Evolutionary conservation across 2,329 filamentous ascomycete species (phyloP), one percentile per base, ranked within the genome.

Genomic region (Macrophomina tecta): DNA sequence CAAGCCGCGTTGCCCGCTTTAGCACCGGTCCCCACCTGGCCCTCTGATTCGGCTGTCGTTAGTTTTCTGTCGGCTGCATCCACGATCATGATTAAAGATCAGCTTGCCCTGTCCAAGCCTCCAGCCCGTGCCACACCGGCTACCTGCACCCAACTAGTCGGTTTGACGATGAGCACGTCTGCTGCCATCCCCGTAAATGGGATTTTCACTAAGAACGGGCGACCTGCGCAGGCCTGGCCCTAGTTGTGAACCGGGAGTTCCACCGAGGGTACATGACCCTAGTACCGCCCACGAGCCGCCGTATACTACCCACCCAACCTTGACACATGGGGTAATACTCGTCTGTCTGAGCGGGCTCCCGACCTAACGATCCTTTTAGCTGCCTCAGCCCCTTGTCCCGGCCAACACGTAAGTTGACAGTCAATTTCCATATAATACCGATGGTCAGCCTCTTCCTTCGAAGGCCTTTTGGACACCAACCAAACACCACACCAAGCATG

Each of bases 71-170:
- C 72, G 58, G 58, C 58, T 62, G 58, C 58, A 62, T 71, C 72
- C 75, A 73, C 72, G 68, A 66, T 68, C 69, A 72, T 66, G 73
- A 71, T 74, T 66, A 66, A 66, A 66, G 72, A 76, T 77, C 73
- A 73, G 69, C 71, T 72, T 73, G 70, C 70, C 68, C 71, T 73
- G 75, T 75, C 76, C 73, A 78, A 58, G 62, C 66, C 66, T 46
- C 62, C 63, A 58, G 66, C 74, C 76, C 76, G 76, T 78, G 76
- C 74, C 75, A 76, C 75, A 63, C 67, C 65, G 61, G 58, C 61
- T 67, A 45, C 66, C 66, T 55, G 61, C 58, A 49, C 58, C 60
- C 66, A 63, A 38, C 60, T 64, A 67, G 66, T 58, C 51, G 65
- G 65, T 66, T 66, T 66, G 65, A 66, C 56, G 53, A 62, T 62